Evolutionary conservation across 495 filamentous ascomycete species (phyloP).

Genomic region (Hypoxylon rickii): DNA sequence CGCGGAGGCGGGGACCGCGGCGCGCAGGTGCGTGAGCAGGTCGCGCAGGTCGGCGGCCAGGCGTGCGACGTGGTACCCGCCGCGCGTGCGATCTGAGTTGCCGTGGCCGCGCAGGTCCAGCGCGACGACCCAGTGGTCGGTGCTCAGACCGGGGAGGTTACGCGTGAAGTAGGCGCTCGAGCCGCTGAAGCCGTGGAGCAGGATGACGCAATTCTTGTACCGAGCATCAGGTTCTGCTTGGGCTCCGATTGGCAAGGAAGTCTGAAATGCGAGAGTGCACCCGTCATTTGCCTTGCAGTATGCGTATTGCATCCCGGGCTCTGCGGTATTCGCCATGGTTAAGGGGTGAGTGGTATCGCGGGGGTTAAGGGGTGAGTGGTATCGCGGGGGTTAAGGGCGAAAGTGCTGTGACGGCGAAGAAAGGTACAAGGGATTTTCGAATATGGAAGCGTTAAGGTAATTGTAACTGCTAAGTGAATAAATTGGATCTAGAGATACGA

Average conservation of each 20-base stretch:
- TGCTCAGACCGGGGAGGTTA: constrained; percentile 39
- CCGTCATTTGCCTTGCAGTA: constrained; percentile 39
- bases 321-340: constrained; percentile 2
- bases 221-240: neutral
- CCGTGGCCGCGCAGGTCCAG: constrained; percentile 54
- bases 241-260: constrained; percentile 30
- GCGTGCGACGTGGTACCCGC: constrained; percentile 51
- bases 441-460: too few species aligned
- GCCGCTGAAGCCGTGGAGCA: constrained; percentile 54
- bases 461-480: too few species aligned
- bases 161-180: constrained; percentile 48
- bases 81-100: constrained; percentile 35
- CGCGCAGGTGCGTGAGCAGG: constrained; percentile 37
- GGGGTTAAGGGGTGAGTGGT: too few species aligned
- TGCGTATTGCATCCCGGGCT: constrained; percentile 33
- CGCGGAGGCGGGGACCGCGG: neutral
- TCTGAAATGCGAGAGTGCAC: constrained; percentile 38
- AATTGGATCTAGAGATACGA: too few species aligned
- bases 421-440: too few species aligned
- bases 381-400: too few species aligned
- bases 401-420: too few species aligned
- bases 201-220: constrained; percentile 34
- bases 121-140: constrained; percentile 43
- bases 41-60: constrained; percentile 48
- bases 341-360: neutral